phyloP scores from a whole-genome alignment of 345 rosid species.

The Rhizophora mangle region DNA sequence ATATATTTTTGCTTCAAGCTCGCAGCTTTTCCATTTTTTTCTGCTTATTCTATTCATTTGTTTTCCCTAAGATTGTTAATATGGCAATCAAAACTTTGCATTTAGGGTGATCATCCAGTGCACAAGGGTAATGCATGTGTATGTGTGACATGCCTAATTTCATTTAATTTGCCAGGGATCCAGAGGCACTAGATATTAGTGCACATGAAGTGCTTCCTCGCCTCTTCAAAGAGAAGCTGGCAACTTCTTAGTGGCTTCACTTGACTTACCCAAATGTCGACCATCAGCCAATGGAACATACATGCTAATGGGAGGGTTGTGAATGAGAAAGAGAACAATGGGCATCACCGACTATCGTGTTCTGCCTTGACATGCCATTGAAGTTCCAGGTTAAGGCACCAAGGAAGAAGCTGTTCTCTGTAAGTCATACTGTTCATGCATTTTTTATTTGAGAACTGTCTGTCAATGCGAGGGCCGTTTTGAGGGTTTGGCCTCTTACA shows the following conservation, averaged over 20 bases:
- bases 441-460: slow-evolving; percentile 12
- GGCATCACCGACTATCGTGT: background rate
- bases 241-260: slow-evolving; percentile 27
- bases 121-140: background rate
- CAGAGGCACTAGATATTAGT: slow-evolving; percentile 64
- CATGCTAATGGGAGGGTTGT: background rate
- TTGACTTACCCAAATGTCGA: background rate
- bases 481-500: slow-evolving; percentile 1
- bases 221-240: slow-evolving; percentile 58
- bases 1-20: background rate
- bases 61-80: background rate
- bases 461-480: slow-evolving; percentile 14
- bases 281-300: slow-evolving; percentile 7
- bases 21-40: background rate
- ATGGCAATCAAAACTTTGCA: background rate
- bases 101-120: background rate
- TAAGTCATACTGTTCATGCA: slow-evolving; percentile 6
- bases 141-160: background rate
- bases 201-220: slow-evolving; percentile 89
- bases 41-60: background rate
- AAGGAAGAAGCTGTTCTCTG: slow-evolving; percentile 11
- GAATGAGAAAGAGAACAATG: slow-evolving; percentile 6
- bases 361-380: slow-evolving; percentile 8
- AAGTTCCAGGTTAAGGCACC: slow-evolving; percentile 14
- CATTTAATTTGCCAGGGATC: slow-evolving; percentile 58